A percentile compares a stretch with the other conserved stretches of the same genome.
Evolutionary conservation across 257 asterid species (phyloP).

Genomic region (Voacanga thouarsii): DNA sequence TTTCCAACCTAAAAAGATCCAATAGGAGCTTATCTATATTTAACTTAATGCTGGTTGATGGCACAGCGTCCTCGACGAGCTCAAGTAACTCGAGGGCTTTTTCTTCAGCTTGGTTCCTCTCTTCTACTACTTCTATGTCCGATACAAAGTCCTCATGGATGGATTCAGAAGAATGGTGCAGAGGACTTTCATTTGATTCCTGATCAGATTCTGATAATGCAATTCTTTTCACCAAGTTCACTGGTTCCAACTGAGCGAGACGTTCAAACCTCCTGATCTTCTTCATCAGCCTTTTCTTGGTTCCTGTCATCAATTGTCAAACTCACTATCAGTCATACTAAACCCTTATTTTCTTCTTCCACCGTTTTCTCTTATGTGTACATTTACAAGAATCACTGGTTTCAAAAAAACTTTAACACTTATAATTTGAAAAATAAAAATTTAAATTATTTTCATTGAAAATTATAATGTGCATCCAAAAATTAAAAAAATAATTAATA

Average conservation of each 20-base stretch:
- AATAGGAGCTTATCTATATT: slow-evolving; percentile 39
- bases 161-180: slow-evolving; percentile 20
- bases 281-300: slow-evolving; percentile 53
- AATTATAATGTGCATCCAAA: too few species aligned
- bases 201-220: slow-evolving; percentile 38
- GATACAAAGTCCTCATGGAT: slow-evolving; percentile 20
- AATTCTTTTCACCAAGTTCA: slow-evolving; percentile 47
- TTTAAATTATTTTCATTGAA: too few species aligned
- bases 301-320: slow-evolving; percentile 36
- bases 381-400: too few species aligned
- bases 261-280: slow-evolving; percentile 56
- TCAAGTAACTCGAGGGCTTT: slow-evolving; percentile 38
- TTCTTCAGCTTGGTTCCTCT: slow-evolving; percentile 18
- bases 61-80: slow-evolving; percentile 30
- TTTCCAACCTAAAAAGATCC: slow-evolving; percentile 56
- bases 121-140: slow-evolving; percentile 30
- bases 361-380: too few species aligned
- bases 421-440: too few species aligned
- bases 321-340: background rate
- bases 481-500: too few species aligned
- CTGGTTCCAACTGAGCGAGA: slow-evolving; percentile 60
- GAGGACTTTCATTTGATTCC: slow-evolving; percentile 34
- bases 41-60: slow-evolving; percentile 31
- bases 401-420: too few species aligned
- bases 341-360: too few species aligned